Conservation (phyloP, 1,139 yeast species). For the Candida labiduridarum region DNA sequence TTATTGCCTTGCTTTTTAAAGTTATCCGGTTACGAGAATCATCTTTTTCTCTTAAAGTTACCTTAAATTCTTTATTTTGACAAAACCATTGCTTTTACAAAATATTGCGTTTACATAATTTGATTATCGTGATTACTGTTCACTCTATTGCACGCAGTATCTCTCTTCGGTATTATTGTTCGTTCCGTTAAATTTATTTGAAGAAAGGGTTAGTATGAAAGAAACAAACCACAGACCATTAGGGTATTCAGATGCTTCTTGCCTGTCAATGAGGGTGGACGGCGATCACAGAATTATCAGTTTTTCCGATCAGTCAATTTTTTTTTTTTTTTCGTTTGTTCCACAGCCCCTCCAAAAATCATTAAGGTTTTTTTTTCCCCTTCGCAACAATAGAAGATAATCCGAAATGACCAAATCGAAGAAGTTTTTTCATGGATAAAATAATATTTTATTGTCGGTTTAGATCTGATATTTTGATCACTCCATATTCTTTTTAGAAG, state of each 20-base stretch:
- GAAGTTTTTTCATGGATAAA: neutral
- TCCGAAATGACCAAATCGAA: neutral
- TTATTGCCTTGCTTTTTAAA: neutral
- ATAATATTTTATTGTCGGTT: neutral
- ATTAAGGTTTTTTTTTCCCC: neutral
- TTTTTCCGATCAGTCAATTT: neutral
- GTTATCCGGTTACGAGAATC: neutral
- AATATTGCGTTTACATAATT: neutral
- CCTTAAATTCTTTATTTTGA: neutral
- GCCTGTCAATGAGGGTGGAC: no score
- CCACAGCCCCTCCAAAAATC: neutral
- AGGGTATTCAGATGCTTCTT: no score
- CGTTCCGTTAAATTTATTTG: neutral
- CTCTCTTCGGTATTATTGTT: neutral
- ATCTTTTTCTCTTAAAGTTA: neutral
- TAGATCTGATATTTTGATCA: neutral
- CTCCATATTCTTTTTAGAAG: neutral
- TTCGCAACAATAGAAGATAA: no score
- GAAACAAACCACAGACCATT: neutral
- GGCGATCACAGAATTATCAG: neutral
- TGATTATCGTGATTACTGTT: neutral
- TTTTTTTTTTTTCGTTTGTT: neutral
- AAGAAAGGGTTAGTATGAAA: neutral
- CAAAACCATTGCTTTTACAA: neutral
- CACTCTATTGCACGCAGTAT: no score